phyloP scores from a whole-genome alignment of 495 filamentous ascomycete genomes.

The Annulohypoxylon moriforme region DNA sequence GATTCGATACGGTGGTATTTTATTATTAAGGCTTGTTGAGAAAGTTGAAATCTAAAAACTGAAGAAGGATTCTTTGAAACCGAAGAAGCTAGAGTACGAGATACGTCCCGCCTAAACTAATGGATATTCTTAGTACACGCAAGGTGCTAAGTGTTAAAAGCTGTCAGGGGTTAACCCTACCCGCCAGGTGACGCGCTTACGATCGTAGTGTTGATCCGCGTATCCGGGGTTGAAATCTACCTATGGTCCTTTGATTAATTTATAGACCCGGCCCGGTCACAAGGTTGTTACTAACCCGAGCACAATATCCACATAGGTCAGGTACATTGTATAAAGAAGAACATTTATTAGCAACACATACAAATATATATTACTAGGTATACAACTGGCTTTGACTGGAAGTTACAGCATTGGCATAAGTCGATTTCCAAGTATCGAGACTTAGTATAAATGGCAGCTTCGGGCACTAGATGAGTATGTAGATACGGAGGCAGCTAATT shows the following conservation, averaged over 20 bases:
- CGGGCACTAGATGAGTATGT: too few relatives aligned
- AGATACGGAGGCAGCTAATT: neutral
- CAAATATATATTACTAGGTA: too few relatives aligned
- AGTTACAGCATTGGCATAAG: too few relatives aligned
- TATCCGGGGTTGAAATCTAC: constrained; percentile 41
- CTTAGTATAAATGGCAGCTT: too few relatives aligned
- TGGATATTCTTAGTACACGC: constrained; percentile 36
- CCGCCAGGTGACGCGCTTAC: constrained; percentile 43
- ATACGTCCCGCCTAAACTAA: constrained; percentile 9
- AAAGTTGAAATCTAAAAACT: neutral
- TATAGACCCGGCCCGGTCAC: constrained; percentile 37
- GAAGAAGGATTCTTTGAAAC: constrained; percentile 34
- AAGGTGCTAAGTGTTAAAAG: constrained; percentile 10
- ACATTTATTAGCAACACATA: too few relatives aligned
- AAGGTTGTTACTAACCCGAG: constrained; percentile 32
- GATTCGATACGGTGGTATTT: neutral
- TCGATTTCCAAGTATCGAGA: too few relatives aligned
- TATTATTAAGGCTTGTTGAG: neutral
- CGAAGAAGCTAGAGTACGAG: constrained; percentile 16
- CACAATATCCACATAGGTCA: neutral
- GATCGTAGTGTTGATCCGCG: constrained; percentile 43
- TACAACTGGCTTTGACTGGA: too few relatives aligned
- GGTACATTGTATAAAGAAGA: too few relatives aligned
- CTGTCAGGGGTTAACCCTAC: constrained; percentile 39
- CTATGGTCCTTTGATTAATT: constrained; percentile 41